Evolutionary conservation across 2,329 filamentous ascomycete genomes (phyloP).

Genomic region (Aspergillus fijiensis): DNA sequence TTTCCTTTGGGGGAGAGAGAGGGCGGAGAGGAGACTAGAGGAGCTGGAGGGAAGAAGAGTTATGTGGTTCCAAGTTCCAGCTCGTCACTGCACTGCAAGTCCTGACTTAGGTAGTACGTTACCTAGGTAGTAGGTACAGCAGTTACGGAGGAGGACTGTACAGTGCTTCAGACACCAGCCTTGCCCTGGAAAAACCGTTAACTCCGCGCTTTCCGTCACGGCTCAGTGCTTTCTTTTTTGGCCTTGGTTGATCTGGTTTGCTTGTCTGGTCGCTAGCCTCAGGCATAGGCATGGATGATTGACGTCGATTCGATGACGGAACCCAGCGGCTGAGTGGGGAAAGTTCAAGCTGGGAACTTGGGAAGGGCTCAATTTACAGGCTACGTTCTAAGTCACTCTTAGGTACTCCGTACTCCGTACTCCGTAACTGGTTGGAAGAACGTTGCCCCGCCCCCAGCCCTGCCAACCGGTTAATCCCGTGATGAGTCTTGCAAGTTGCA

Average conservation of each 20-base stretch:
- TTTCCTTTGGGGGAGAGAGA: background rate
- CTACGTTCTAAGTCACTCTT: no score
- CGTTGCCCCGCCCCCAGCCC: background rate
- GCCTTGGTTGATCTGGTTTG: background rate
- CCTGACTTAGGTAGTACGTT: no score
- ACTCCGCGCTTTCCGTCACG: conserved; percentile 2
- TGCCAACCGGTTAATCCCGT: background rate
- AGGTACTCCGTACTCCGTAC: no score
- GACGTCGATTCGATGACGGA: conserved; percentile 7
- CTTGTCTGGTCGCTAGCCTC: background rate
- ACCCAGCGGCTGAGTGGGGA: background rate
- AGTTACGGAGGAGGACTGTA: no score
- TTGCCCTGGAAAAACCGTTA: background rate
- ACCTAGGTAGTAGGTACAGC: no score
- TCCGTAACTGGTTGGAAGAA: background rate
- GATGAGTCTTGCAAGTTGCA: no score
- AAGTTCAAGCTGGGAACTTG: no score
- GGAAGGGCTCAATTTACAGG: no score
- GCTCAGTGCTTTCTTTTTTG: background rate
- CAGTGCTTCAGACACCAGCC: background rate
- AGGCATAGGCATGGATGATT: background rate
- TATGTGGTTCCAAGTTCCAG: background rate
- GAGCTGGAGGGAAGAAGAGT: background rate
- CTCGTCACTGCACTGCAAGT: background rate
- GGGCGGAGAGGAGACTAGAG: conserved; percentile 1